phyloP scores from a whole-genome alignment of 768 basidiomycete genomes.

The Hemileccinum impolitum region DNA sequence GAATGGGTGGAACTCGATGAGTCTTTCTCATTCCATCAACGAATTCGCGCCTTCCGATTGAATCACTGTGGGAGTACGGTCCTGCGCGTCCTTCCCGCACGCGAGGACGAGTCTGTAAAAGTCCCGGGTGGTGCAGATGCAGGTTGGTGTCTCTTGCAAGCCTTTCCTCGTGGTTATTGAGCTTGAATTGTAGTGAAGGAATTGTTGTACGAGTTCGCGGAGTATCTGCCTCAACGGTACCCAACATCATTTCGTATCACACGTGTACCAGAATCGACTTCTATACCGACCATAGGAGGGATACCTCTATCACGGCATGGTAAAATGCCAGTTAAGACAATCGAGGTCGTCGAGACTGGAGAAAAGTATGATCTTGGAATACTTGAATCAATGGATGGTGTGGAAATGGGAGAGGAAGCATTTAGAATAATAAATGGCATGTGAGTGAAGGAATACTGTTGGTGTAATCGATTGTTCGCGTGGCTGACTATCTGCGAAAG shows the following conservation, averaged over 20 bases:
- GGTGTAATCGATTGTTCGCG: background rate
- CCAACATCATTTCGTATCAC: slow-evolving; percentile 54
- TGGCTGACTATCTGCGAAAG: slow-evolving; percentile 24
- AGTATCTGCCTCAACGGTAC: slow-evolving; percentile 65
- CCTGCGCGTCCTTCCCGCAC: slow-evolving; percentile 44
- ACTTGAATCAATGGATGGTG: slow-evolving; percentile 23
- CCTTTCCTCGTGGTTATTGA: background rate
- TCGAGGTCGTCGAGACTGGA: slow-evolving; percentile 51
- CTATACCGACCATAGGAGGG: slow-evolving; percentile 19
- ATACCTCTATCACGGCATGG: slow-evolving; percentile 39
- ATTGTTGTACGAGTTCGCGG: slow-evolving; percentile 64
- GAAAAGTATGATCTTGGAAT: slow-evolving; percentile 51
- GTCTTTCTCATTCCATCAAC: slow-evolving; percentile 52
- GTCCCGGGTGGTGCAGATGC: slow-evolving; percentile 34
- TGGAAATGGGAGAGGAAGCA: slow-evolving; percentile 46
- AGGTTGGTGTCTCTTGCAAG: slow-evolving; percentile 12
- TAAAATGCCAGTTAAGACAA: slow-evolving; percentile 47
- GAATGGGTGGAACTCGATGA: slow-evolving; percentile 78
- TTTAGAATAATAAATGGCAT: slow-evolving; percentile 60
- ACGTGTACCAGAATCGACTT: slow-evolving; percentile 30
- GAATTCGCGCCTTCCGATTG: slow-evolving; percentile 56
- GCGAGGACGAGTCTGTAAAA: slow-evolving; percentile 40
- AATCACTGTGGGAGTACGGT: slow-evolving; percentile 45
- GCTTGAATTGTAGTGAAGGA: slow-evolving; percentile 49
- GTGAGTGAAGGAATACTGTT: slow-evolving; percentile 38